Base-by-base conservation (phyloP, 805 yeast genomes). In the Wickerhamomyces xylosicus region DNA sequence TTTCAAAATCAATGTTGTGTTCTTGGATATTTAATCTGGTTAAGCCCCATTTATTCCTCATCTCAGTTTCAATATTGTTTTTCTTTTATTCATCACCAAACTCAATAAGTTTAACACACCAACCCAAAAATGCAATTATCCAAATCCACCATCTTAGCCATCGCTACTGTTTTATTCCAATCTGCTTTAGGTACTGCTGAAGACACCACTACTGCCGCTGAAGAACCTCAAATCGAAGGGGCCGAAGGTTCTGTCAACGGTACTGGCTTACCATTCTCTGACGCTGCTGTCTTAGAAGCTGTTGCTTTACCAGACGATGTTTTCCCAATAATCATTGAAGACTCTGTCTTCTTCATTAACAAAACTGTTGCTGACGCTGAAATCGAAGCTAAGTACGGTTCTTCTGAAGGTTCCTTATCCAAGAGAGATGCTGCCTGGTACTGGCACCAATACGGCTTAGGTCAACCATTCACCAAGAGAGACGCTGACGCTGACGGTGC, bases 201-300 rank as follows among this genome's bases (percentile, higher is more conserved):
- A 15, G 41, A 39, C 27, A 13, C 27, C 19, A 16, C 35, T 19
- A 35, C 36, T 44, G 50, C 47, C 37, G 47, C 34, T 17, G 27
- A 31, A 15, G 40, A 37, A 17, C 4, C 20, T 19, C 13, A 33
- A 18, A 13, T 17, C 19, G 48, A 22, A 15, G 39, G 27, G 20
- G 35, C 31, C 35, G 37, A 34, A 34, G 44, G 41, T 32, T 38
- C 47, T 19, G 38, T 49, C 11, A 19, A 37, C 13, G 50, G 46
- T 37, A 49, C 44, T 22, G 53, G 48, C 34, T 50, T 52, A 45
- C 56, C 56, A 38, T 52, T 52, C 42, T 47, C 54, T 29, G 49
- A 47, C 14, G 49, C 39, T 40, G 54, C 56, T 17, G 46, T 52
- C 43, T 46, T 52, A 27, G 56, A 50, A 38, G 54, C 52, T 16